These are phyloP conservation scores for Cucumis cinereus DNA, from an alignment of 306 rosid genomes.

Conservation along the genomic window DNA sequence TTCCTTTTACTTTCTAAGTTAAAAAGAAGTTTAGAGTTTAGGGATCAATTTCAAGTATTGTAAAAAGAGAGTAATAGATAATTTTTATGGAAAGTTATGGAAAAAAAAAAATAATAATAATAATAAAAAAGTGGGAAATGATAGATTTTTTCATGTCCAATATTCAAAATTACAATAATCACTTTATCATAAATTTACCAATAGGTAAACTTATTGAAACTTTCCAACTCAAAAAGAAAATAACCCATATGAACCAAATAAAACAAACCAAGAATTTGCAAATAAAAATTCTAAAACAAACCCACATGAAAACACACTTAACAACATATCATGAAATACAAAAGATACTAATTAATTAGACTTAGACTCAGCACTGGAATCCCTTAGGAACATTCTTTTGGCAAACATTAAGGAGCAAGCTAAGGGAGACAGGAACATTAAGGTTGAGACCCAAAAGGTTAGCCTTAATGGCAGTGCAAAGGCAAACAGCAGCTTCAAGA, in stretches of 20 bases:
- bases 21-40: too few relatives aligned
- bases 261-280: neutral
- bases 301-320: neutral
- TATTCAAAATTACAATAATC: neutral
- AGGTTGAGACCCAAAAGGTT: constrained; percentile 49
- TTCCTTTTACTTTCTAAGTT: too few relatives aligned
- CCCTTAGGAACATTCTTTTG: constrained; percentile 18
- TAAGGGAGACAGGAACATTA: constrained; percentile 55
- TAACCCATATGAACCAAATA: neutral
- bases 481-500: constrained; percentile 62
- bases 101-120: too few relatives aligned
- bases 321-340: neutral
- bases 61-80: too few relatives aligned
- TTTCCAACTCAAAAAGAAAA: neutral
- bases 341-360: neutral
- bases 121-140: neutral
- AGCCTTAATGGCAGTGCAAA: constrained; percentile 65
- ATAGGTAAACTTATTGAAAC: neutral
- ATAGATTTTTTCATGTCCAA: neutral
- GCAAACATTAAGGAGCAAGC: constrained; percentile 64
- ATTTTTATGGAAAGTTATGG: too few relatives aligned
- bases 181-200: neutral
- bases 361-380: constrained; percentile 30
- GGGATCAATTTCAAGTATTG: too few relatives aligned
- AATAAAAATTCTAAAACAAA: neutral